These are phyloP conservation scores for Basipetospora chlamydospora DNA, from an alignment of 2,329 filamentous ascomycete species.

Conservation along the genomic window DNA sequence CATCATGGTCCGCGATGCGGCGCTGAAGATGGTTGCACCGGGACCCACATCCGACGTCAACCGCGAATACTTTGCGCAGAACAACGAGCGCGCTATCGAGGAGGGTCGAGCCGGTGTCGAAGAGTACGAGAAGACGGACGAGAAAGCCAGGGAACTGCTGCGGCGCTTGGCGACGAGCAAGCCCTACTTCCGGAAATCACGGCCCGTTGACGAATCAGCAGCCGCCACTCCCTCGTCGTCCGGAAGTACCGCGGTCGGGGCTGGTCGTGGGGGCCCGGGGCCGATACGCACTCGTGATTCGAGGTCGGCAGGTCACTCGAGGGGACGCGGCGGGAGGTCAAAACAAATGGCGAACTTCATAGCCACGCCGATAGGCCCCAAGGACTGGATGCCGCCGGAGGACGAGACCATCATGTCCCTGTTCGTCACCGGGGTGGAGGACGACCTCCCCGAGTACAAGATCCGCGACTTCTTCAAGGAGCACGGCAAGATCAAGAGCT, in stretches of 20 bases:
- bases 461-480: slow-evolving; percentile 80
- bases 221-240: slow-evolving; percentile 11
- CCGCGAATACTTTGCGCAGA: slow-evolving; percentile 92
- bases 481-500: slow-evolving; percentile 78
- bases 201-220: slow-evolving; percentile 48
- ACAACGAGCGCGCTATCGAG: slow-evolving; percentile 90
- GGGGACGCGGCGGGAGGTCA: not conserved
- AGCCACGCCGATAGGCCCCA: slow-evolving; percentile 48
- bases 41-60: slow-evolving; percentile 89
- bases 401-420: slow-evolving; percentile 83
- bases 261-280: slow-evolving; percentile 49
- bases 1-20: slow-evolving; percentile 88
- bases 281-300: slow-evolving; percentile 65
- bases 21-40: slow-evolving; percentile 92
- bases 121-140: slow-evolving; percentile 91
- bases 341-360: slow-evolving; percentile 30
- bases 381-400: slow-evolving; percentile 72
- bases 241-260: slow-evolving; percentile 35
- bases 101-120: slow-evolving; percentile 76
- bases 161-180: slow-evolving; percentile 78
- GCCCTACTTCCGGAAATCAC: slow-evolving; percentile 85
- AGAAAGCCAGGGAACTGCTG: slow-evolving; percentile 83
- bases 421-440: slow-evolving; percentile 89
- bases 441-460: slow-evolving; percentile 86
- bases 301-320: slow-evolving; percentile 30